Conservation (phyloP, 164 flowering plant genomes). For the Magnolia changhungtana region DNA sequence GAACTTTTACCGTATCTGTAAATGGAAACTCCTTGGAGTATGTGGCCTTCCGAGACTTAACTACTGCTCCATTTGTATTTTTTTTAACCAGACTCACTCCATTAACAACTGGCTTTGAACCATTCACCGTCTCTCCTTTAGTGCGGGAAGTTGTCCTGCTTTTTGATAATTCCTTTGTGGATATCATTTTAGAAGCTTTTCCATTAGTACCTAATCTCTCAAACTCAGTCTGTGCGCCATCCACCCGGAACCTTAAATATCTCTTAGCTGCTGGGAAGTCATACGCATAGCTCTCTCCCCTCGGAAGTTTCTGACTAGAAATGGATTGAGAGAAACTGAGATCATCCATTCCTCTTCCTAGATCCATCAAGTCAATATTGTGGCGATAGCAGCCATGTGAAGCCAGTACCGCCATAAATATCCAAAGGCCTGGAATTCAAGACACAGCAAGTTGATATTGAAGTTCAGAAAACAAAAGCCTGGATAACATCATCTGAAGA, state of each 20-base stretch:
- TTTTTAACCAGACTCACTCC: constrained; percentile 39
- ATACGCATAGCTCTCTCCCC: constrained; percentile 15
- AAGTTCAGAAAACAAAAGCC: not conserved
- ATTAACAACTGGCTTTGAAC: constrained; percentile 28
- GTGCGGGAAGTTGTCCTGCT: constrained; percentile 22
- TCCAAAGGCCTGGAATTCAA: constrained; percentile 18
- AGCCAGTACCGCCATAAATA: constrained; percentile 68
- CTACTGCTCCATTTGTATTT: constrained; percentile 24
- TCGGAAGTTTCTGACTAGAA: constrained; percentile 18
- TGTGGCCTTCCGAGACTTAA: constrained; percentile 23
- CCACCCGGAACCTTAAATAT: constrained; percentile 27
- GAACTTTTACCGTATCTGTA: constrained; percentile 53
- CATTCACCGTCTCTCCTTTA: constrained; percentile 36
- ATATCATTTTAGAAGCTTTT: constrained; percentile 41
- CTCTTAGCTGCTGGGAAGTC: constrained; percentile 13
- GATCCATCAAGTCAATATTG: constrained; percentile 26
- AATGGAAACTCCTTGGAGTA: constrained; percentile 44
- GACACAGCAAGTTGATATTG: not conserved
- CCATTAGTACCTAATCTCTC: constrained; percentile 40
- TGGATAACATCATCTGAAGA: not conserved
- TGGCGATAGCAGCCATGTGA: constrained; percentile 52
- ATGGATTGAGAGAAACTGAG: constrained; percentile 53
- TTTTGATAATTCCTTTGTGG: constrained; percentile 51
- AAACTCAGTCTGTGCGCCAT: constrained; percentile 44
- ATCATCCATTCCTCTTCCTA: constrained; percentile 26